Conservation (phyloP, 148 eudicot species). For the Talinum fruticosum region DNA sequence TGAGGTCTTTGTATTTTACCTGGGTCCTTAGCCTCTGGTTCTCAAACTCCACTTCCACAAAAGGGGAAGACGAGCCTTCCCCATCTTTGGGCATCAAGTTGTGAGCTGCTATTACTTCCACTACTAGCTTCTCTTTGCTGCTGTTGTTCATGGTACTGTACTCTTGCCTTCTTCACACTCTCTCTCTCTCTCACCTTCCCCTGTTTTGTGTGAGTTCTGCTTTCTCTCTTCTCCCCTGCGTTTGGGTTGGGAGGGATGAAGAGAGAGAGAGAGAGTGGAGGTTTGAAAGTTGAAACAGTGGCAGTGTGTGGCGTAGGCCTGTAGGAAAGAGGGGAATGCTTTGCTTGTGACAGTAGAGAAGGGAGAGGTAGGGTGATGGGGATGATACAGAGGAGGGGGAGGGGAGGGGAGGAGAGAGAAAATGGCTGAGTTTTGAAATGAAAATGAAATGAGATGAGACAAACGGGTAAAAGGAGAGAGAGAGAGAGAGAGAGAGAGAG, state of each 20-base stretch:
- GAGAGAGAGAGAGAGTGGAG: constrained; percentile 14
- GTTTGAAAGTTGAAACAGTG: background rate
- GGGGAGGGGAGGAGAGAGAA: constrained; percentile 17
- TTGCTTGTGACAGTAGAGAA: constrained; percentile 17
- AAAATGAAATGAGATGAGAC: too few species aligned
- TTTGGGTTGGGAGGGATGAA: background rate
- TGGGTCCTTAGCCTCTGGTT: constrained; percentile 59
- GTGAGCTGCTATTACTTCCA: constrained; percentile 82
- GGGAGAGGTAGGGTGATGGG: background rate
- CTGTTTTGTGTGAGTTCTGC: too few species aligned
- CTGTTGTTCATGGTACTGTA: constrained; percentile 1
- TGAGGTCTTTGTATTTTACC: constrained; percentile 60
- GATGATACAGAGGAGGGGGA: background rate
- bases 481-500: background rate
- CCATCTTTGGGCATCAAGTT: constrained; percentile 95
- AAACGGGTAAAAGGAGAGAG: background rate
- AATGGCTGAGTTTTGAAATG: constrained; percentile 3
- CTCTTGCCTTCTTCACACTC: background rate
- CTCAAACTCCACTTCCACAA: constrained; percentile 82
- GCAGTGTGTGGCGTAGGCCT: background rate
- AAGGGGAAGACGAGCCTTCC: constrained; percentile 86
- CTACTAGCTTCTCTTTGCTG: constrained; percentile 77
- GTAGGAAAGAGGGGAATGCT: background rate
- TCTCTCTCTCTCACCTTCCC: background rate
- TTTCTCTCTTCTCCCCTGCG: background rate